A percentile compares a stretch with the other conserved stretches of the same genome.
phyloP scores from a whole-genome alignment of 768 basidiomycete species.

The Mycena haematopus region DNA sequence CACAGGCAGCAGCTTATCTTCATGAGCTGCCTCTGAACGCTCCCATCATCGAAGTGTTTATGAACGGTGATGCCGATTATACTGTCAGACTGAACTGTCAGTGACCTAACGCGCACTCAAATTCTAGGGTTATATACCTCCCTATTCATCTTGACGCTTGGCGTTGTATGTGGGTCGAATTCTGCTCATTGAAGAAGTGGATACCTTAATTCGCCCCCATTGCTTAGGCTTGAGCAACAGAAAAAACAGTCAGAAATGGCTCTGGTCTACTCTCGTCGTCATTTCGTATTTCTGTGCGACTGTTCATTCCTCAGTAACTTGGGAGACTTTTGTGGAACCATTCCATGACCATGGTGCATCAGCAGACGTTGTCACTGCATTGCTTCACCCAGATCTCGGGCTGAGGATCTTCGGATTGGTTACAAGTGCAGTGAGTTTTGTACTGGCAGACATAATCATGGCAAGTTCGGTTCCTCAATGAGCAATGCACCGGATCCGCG shows the following conservation, averaged over 20 bases:
- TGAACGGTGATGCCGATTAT: not conserved
- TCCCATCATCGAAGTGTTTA: not conserved
- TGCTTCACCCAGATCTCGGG: not conserved
- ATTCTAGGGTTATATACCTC: constrained; percentile 1
- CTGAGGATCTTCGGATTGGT: not conserved
- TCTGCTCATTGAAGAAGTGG: not conserved
- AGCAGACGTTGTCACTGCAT: constrained; percentile 1
- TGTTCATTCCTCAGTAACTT: constrained; percentile 1
- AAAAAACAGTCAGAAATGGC: not conserved
- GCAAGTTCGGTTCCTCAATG: not conserved
- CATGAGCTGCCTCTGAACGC: not conserved
- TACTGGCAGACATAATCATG: constrained; percentile 10
- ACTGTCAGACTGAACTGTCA: too few species aligned
- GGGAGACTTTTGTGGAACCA: not conserved
- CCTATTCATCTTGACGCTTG: not conserved
- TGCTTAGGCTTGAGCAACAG: constrained; percentile 2
- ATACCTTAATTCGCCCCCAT: too few species aligned
- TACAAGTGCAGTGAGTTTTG: not conserved
- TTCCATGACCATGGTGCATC: constrained; percentile 7
- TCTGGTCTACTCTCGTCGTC: not conserved
- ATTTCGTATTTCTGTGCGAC: not conserved
- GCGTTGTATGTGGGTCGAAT: not conserved
- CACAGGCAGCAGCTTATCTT: not conserved
- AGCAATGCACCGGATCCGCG: too few species aligned
- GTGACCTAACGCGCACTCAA: not conserved